Base-by-base conservation (phyloP, 352 stramenopile species). In the Aphanomyces stellatus region DNA sequence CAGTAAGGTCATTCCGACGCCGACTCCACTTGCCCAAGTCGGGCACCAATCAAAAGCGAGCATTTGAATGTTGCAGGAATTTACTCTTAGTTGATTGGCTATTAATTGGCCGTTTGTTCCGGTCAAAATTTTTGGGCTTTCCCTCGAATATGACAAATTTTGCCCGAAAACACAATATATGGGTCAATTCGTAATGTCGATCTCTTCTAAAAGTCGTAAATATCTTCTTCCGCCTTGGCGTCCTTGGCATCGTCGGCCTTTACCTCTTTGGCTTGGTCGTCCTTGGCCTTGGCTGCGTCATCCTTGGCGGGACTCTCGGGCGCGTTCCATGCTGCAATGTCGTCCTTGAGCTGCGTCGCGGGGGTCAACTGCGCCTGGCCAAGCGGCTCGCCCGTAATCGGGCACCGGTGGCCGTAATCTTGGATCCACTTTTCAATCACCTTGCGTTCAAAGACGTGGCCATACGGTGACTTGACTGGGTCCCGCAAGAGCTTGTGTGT, bases 381-480 rank as follows among this genome's bases (percentile, higher is more conserved):
- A 0, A 93, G 76, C 17, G 85, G 82, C 69, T 93, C 75, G 3
- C 80, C 82, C 2, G 82, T 90, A 25, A 92, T 65, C 30, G 83
- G 85, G 42, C 83, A 94, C 22, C 83, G 80, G 49, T 91, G 91
- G 48, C 83, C 85, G 69, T 91, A 93, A 65, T 92, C 81, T 28
- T 79, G 78, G 35, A 91, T 88, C 83, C 85, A 92, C 13, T 77
- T 77, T 57, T 94, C 80, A 51, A 94, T 84, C 22, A 91, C 80
- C 28, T 83, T 74, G 7, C 79, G 75, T 64, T 93, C 82, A 66
- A 89, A 91, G 3, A 91, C 76, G 55, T 94, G 85, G 3, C 85
- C 80, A 48, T 81, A 88, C 5, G 85, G 85, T 59, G 81, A 91
- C 33, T 82, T 76, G 63, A 94, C 42, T 2, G 81, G 81, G 5